Base-by-base conservation (phyloP, 257 asterid genomes). In the Capsicum chinense region DNA sequence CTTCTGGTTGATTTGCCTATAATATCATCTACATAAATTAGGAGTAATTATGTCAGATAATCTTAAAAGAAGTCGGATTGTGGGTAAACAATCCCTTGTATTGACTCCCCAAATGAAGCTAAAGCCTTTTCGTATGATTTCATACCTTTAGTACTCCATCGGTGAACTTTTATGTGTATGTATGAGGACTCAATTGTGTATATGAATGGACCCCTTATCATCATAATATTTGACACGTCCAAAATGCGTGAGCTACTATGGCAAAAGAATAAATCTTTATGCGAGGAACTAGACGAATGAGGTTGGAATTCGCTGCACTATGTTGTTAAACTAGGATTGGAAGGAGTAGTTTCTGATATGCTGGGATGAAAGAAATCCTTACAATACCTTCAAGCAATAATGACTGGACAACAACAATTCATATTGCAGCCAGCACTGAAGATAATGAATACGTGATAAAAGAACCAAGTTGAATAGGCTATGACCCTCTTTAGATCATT, bases 231-330 rank as follows among this genome's bases (percentile, higher is more conserved):
- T 58, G 21, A 6, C 3, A 64, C 14, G 26, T 64, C 44, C 71
- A 83, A 83, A 33, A 9, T 58, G 82, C 19, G 48, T 16, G 19
- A 50, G 4, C 7, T 3, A 47, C n/a, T 83, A 13, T 26, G 59
- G 81, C 9, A 35, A 50, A 6, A 10, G 50, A 39, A 8, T n/a
- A 56, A 50, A 21, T 44, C 54, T 5, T 39, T 73, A 58, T 44
- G 39, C 17, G 19, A 71, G 42, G 35, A 62, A 58, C 33, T n/a
- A 3, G 88, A 86, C 44, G 10, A 67, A 5, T 17, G 5, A 39
- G 84, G 82, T 48, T 86, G 80, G 78, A 79, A 42, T 21, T 39
- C 88, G 4, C 82, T 86, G 13, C 86, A 86, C n/a, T 58, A 86
- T 76, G 86, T 84, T 42, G 21, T 52, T 12, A 37, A 59, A 17